Percentiles rank a stretch among this genome's conserved stretches.
These are phyloP conservation scores for Calonectria pteridis DNA, from an alignment of 2,329 filamentous ascomycete species.

Conservation along the genomic window DNA sequence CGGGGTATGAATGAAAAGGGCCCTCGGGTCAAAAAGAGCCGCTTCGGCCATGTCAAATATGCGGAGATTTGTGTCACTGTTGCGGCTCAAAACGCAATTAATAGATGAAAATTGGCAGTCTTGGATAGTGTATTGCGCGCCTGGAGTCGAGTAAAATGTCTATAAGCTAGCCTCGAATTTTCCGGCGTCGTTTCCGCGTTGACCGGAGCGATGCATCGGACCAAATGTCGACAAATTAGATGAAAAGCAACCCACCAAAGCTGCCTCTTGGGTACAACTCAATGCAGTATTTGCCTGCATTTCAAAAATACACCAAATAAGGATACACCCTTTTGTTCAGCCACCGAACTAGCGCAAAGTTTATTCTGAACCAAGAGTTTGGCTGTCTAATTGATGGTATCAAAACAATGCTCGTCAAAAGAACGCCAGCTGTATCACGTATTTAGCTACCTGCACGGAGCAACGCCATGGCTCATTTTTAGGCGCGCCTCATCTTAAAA, in stretches of 20 bases:
- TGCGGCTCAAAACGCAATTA: not conserved
- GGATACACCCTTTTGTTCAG: not conserved
- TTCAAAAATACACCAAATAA: not conserved
- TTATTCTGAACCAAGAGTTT: not conserved
- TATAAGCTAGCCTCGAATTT: not conserved
- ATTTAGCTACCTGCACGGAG: not conserved
- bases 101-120: not conserved
- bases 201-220: too few species aligned
- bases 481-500: not conserved
- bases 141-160: not conserved
- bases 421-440: not conserved
- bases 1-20: not conserved
- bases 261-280: too few species aligned
- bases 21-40: too few species aligned
- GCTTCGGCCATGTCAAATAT: not conserved
- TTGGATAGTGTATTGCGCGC: too few species aligned
- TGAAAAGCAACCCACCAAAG: not conserved
- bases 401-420: not conserved
- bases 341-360: not conserved
- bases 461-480: not conserved
- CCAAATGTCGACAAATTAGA: too few species aligned
- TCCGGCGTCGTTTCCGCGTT: not conserved
- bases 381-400: not conserved
- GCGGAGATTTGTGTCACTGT: not conserved
- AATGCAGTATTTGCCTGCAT: not conserved